These are phyloP conservation scores for Salix koriyanagi DNA, from an alignment of 345 rosid species.

Conservation along the genomic window DNA sequence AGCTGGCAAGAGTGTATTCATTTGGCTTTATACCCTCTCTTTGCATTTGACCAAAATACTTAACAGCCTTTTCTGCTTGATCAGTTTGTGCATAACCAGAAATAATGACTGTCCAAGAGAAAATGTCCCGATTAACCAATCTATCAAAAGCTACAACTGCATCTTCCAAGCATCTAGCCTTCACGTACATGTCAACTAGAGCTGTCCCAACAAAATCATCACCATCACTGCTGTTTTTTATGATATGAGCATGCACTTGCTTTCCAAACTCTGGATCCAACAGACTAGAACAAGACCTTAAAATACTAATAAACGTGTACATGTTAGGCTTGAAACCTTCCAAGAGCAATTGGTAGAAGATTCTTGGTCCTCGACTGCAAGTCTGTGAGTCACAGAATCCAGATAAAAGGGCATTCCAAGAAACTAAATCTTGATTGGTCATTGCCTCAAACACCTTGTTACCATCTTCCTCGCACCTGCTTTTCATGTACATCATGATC, in stretches of 20 bases:
- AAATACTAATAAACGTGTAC: constrained; percentile 26
- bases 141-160: constrained; percentile 27
- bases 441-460: constrained; percentile 32
- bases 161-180: constrained; percentile 33
- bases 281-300: constrained; percentile 35
- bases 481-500: constrained; percentile 42
- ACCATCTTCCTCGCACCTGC: constrained; percentile 29
- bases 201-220: constrained; percentile 34
- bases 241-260: constrained; percentile 37
- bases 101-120: constrained; percentile 36
- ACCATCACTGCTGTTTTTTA: constrained; percentile 29
- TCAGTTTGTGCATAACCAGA: constrained; percentile 31
- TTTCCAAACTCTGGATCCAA: constrained; percentile 28
- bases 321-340: constrained; percentile 32
- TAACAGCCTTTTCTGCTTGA: constrained; percentile 28
- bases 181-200: constrained; percentile 42
- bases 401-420: constrained; percentile 43
- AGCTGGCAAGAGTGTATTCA: constrained; percentile 39
- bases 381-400: constrained; percentile 22
- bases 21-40: constrained; percentile 38
- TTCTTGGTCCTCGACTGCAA: constrained; percentile 27
- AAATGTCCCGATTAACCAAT: constrained; percentile 26
- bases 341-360: constrained; percentile 32
- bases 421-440: constrained; percentile 27
- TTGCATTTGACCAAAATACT: constrained; percentile 31